Evolutionary conservation across 345 rosid species (phyloP).

Genomic region (Syzygium aqueum): DNA sequence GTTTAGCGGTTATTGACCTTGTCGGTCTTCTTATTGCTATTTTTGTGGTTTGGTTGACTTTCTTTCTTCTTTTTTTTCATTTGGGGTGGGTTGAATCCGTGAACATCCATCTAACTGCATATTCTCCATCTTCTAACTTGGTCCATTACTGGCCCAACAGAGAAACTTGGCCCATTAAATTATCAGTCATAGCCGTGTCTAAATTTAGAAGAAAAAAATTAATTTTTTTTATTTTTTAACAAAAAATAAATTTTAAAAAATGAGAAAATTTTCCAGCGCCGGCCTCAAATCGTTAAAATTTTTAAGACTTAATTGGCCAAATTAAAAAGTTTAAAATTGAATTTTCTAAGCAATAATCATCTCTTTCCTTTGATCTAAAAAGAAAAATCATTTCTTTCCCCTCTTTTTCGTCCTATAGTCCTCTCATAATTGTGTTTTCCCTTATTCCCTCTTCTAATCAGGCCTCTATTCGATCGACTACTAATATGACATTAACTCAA

Average conservation of each 20-base stretch:
- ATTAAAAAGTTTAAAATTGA: no score
- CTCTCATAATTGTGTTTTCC: background rate
- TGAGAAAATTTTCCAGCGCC: fast-evolving
- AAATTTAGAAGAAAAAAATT: background rate
- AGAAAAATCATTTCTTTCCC: no score
- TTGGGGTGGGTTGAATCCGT: background rate
- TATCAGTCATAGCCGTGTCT: background rate
- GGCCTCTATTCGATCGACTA: background rate
- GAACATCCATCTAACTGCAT: background rate
- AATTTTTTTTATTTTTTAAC: no score
- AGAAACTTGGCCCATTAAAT: background rate
- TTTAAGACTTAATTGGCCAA: no score
- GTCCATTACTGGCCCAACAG: background rate
- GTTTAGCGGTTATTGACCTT: background rate
- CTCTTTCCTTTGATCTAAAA: no score
- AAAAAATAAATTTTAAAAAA: no score
- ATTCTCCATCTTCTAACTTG: background rate
- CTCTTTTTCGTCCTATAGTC: no score
- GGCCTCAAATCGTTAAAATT: fast-evolving
- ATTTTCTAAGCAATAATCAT: no score
- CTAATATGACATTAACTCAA: background rate
- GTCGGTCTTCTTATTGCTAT: background rate
- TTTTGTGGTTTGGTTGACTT: background rate
- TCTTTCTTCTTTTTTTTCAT: background rate
- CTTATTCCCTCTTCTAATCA: background rate